Evolutionary conservation across 192 early-diverging fungal species (phyloP).

Genomic region (Mortierella antarctica): DNA sequence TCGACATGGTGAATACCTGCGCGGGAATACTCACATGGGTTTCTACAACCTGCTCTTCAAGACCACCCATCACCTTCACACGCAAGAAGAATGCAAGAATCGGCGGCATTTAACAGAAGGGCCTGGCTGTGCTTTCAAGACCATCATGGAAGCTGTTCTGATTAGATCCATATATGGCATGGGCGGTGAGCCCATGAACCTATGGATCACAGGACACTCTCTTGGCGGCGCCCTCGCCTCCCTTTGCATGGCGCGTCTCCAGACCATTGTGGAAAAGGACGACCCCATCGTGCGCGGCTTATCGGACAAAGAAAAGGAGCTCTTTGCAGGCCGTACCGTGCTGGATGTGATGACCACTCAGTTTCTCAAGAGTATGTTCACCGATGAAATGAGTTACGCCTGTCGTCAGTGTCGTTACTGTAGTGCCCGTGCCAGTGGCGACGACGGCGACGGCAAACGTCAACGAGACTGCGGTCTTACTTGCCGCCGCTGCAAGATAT

Average conservation of each 20-base stretch:
- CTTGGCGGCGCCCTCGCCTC: conserved; percentile 2
- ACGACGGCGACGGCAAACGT: too few relatives aligned
- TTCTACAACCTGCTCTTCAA: conserved; percentile 4
- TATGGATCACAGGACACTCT: conserved; percentile 12
- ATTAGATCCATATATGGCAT: too few relatives aligned
- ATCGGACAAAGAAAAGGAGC: not conserved
- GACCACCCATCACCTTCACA: not conserved
- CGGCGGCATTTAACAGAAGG: not conserved
- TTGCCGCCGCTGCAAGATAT: too few relatives aligned
- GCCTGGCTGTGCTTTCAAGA: not conserved
- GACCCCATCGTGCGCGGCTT: not conserved
- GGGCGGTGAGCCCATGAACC: not conserved
- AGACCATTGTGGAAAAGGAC: conserved; percentile 1
- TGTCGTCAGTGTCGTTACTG: not conserved
- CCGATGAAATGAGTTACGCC: not conserved
- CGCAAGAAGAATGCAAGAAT: not conserved
- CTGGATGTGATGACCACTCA: not conserved
- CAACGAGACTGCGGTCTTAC: too few relatives aligned
- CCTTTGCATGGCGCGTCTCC: conserved; percentile 4
- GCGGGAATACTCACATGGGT: not conserved
- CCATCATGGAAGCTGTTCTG: not conserved
- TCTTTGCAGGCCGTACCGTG: not conserved
- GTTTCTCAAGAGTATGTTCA: not conserved
- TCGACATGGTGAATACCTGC: not conserved
- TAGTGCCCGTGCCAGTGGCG: too few relatives aligned